Conservation (phyloP, 441 rosid genomes). For the Brassica balearica region DNA sequence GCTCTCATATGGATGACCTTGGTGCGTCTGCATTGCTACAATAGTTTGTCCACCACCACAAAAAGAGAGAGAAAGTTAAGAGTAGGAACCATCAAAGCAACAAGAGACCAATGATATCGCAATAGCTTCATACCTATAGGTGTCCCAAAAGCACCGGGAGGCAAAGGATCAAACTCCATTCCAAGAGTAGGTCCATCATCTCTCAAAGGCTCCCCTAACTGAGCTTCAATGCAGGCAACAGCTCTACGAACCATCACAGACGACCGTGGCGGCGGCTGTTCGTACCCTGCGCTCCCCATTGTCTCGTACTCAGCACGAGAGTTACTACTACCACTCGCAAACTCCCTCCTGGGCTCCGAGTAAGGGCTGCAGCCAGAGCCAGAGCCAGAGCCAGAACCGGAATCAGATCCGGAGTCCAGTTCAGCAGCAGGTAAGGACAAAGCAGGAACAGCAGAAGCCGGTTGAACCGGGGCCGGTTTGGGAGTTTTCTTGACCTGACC, state of each 20-base stretch:
- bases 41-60: conserved; percentile 43
- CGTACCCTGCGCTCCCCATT: conserved; percentile 55
- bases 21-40: conserved; percentile 61
- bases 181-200: conserved; percentile 98
- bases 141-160: conserved; percentile 94
- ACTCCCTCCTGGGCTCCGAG: conserved; percentile 59
- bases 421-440: conserved; percentile 64
- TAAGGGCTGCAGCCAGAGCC: conserved; percentile 76
- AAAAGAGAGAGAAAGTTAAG: neutral
- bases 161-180: conserved; percentile 96
- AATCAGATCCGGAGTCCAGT: conserved; percentile 61
- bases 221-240: conserved; percentile 90
- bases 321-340: conserved; percentile 45
- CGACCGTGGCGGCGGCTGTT: conserved; percentile 53
- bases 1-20: conserved; percentile 63
- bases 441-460: conserved; percentile 36
- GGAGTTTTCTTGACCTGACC: conserved; percentile 52
- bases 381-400: conserved; percentile 68
- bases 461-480: conserved; percentile 18
- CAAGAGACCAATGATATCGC: conserved; percentile 4
- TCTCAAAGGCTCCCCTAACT: conserved; percentile 91
- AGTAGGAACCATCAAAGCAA: conserved; percentile 18
- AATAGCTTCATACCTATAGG: conserved; percentile 61
- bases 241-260: conserved; percentile 80
- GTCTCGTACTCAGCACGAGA: conserved; percentile 59